A percentile compares a stretch with the other conserved stretches of the same genome.
phyloP scores from a whole-genome alignment of 176 grass and related monocot genomes.

The Oryza rufipogon region DNA sequence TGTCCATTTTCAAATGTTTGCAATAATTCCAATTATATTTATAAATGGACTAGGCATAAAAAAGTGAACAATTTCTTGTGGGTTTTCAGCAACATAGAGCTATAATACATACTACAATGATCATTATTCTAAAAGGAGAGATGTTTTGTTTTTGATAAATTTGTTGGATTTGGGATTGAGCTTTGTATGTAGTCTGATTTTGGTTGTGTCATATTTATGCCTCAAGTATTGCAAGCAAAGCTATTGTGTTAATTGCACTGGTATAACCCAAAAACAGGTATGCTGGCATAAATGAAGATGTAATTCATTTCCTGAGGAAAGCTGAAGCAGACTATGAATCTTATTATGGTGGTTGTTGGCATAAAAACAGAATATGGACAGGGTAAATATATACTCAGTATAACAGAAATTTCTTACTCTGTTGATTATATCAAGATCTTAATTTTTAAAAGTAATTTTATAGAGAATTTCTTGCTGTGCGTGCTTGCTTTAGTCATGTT shows the following conservation, averaged over 20 bases:
- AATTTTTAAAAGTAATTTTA: background rate
- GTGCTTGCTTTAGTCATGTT: background rate
- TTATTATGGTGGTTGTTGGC: constrained; percentile 60
- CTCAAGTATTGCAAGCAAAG: background rate
- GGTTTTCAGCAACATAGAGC: background rate
- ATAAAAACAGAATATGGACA: constrained; percentile 65
- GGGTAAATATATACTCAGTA: constrained; percentile 50
- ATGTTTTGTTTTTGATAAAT: background rate
- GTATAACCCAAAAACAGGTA: constrained; percentile 52
- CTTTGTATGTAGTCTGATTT: background rate
- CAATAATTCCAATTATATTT: background rate
- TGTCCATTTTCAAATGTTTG: background rate
- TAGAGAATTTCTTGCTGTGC: background rate
- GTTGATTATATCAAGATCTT: background rate
- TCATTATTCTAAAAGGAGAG: background rate
- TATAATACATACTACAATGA: background rate
- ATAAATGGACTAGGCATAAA: background rate
- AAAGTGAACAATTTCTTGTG: background rate
- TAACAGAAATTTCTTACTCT: constrained; percentile 16
- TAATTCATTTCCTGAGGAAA: constrained; percentile 50
- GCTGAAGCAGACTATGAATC: constrained; percentile 57
- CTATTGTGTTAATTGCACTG: constrained; percentile 24
- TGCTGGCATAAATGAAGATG: constrained; percentile 30
- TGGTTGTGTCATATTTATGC: constrained; percentile 12
- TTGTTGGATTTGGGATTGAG: background rate